phyloP scores from a whole-genome alignment of 139 green algal species.

The Chlorella sp. region DNA sequence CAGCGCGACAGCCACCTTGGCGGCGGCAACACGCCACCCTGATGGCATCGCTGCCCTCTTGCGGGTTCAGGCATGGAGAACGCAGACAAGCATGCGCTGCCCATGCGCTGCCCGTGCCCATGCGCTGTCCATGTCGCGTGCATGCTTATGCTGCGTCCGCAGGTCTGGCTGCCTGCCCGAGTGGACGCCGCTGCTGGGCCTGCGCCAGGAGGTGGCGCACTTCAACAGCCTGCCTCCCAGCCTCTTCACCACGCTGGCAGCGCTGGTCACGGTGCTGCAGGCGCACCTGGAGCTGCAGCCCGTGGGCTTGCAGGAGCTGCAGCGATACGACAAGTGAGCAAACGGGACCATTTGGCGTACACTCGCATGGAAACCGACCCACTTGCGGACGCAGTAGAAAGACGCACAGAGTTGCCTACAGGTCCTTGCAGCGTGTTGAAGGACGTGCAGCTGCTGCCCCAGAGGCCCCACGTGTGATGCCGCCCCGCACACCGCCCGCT shows the following conservation, averaged over 20 bases:
- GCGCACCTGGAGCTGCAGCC: not conserved
- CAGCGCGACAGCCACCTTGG: no score
- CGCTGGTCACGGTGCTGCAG: not conserved
- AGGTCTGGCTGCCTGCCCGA: slow-evolving; percentile 13
- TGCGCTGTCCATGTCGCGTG: no score
- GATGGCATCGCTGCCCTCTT: no score
- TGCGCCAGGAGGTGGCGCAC: slow-evolving; percentile 6
- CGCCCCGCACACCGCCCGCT: not conserved
- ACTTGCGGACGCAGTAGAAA: not conserved
- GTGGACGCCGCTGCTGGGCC: slow-evolving; percentile 18
- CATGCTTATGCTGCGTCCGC: not conserved
- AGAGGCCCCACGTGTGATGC: not conserved
- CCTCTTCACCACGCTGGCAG: slow-evolving; percentile 19
- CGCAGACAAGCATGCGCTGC: no score
- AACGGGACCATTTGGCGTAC: not conserved
- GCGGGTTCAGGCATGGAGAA: no score
- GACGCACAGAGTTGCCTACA: not conserved
- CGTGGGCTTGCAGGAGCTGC: slow-evolving; percentile 15
- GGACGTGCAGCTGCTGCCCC: not conserved
- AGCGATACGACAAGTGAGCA: slow-evolving; percentile 8
- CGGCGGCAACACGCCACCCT: no score
- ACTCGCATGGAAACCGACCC: not conserved
- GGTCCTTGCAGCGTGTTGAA: not conserved
- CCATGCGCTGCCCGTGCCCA: no score
- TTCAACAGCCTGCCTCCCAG: slow-evolving; percentile 23